Conservation (phyloP, 2,329 filamentous ascomycete species). For the Epichloe gansuensis region DNA sequence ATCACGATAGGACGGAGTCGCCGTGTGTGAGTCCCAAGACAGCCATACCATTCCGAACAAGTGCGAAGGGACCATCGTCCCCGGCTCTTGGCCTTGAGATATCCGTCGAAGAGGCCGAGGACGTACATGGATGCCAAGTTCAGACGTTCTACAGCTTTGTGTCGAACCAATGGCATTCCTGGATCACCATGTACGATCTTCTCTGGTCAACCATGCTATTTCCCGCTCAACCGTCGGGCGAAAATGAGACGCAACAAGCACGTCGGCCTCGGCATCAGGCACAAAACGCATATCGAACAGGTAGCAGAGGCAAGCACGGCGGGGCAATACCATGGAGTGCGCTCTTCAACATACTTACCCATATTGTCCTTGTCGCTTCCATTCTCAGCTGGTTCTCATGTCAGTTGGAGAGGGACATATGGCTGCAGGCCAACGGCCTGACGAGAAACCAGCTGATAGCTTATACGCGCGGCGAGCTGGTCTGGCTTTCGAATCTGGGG, state of each 20-base stretch:
- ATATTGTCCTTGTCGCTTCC: constrained; percentile 6
- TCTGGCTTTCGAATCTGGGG: constrained; percentile 5
- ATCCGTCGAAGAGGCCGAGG: not conserved
- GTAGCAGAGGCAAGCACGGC: not conserved
- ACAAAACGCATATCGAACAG: not conserved
- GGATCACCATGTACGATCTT: not conserved
- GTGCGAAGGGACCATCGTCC: not conserved
- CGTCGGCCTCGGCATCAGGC: not conserved
- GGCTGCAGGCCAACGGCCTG: constrained; percentile 18
- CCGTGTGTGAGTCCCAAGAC: not conserved
- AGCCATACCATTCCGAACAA: not conserved
- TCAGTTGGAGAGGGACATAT: constrained; percentile 14
- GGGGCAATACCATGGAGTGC: not conserved
- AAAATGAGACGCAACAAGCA: not conserved
- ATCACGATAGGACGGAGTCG: not conserved
- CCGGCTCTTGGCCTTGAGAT: not conserved
- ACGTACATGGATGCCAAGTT: not conserved
- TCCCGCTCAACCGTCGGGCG: not conserved
- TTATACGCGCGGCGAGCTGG: constrained; percentile 3
- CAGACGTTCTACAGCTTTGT: not conserved
- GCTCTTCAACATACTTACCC: constrained; percentile 1
- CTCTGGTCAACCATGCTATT: not conserved
- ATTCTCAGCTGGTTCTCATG: constrained; percentile 10
- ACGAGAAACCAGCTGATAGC: constrained; percentile 18
- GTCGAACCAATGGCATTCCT: not conserved